These are phyloP conservation scores for Stygiomarasmius scandens DNA, from an alignment of 1,284 basidiomycete species.

Conservation along the genomic window DNA sequence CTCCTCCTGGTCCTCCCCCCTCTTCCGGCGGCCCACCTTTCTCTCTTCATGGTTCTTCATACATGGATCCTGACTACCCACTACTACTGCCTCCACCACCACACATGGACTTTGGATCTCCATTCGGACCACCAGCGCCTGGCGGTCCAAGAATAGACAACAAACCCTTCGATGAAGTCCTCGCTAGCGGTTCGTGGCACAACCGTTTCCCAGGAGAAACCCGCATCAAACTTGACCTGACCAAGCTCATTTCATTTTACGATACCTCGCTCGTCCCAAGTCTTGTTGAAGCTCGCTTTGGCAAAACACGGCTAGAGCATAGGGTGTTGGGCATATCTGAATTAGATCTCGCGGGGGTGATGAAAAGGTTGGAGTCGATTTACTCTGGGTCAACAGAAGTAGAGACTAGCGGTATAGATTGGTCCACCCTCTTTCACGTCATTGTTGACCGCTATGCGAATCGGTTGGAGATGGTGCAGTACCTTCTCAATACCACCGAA, in stretches of 20 bases:
- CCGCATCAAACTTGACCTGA: slow-evolving; percentile 44
- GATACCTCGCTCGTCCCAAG: slow-evolving; percentile 41
- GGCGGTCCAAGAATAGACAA: not conserved
- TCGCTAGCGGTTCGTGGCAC: slow-evolving; percentile 42
- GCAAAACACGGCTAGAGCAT: slow-evolving; percentile 35
- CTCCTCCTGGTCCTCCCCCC: not conserved
- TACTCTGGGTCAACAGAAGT: slow-evolving; percentile 14
- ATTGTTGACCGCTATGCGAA: slow-evolving; percentile 46
- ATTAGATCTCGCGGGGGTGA: slow-evolving; percentile 22
- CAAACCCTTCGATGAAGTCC: slow-evolving; percentile 19
- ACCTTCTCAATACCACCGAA: slow-evolving; percentile 34
- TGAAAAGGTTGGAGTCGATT: slow-evolving; percentile 23
- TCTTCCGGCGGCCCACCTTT: not conserved
- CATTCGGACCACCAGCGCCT: not conserved
- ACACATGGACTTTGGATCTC: not conserved
- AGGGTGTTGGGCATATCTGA: slow-evolving; percentile 29
- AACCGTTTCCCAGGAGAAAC: slow-evolving; percentile 46
- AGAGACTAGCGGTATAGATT: slow-evolving; percentile 41
- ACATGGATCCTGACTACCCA: no score
- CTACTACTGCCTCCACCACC: no score
- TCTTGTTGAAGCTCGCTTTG: slow-evolving; percentile 32
- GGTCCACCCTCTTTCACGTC: slow-evolving; percentile 42
- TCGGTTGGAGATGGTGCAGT: slow-evolving; percentile 42
- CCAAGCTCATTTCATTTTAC: slow-evolving; percentile 46
- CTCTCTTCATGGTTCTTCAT: not conserved